phyloP scores from a whole-genome alignment of 2,329 filamentous ascomycete species.

The Aschersonia sp. region DNA sequence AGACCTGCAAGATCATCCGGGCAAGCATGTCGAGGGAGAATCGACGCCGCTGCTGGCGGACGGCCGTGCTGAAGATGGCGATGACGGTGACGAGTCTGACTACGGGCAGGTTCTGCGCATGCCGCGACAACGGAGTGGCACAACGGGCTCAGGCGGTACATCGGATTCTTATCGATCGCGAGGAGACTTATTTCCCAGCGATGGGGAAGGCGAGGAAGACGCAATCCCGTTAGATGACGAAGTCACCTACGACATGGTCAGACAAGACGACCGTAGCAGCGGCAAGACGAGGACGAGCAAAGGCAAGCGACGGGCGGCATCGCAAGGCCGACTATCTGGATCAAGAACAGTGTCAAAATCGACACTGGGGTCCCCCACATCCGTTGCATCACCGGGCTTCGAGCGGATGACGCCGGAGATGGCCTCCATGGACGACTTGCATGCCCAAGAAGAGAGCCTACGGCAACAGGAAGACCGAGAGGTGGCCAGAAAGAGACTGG shows the following conservation, averaged over 20 bases:
- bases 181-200: slow-evolving; percentile 82
- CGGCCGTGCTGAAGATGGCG: slow-evolving; percentile 12
- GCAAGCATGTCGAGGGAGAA: slow-evolving; percentile 38
- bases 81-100: slow-evolving; percentile 15
- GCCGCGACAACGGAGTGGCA: slow-evolving; percentile 53
- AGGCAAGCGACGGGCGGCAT: slow-evolving; percentile 33
- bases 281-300: slow-evolving; percentile 39
- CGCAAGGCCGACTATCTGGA: slow-evolving; percentile 11
- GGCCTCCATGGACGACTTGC: slow-evolving; percentile 35
- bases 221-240: slow-evolving; percentile 88
- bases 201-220: slow-evolving; percentile 75
- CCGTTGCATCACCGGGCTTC: slow-evolving; percentile 16
- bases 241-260: slow-evolving; percentile 70
- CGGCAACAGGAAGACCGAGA: slow-evolving; percentile 37
- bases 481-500: slow-evolving; percentile 35
- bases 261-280: slow-evolving; percentile 62
- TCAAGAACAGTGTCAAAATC: slow-evolving; percentile 43
- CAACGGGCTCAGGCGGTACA: slow-evolving; percentile 65
- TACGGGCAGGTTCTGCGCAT: slow-evolving; percentile 13
- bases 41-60: slow-evolving; percentile 51
- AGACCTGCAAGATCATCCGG: slow-evolving; percentile 77
- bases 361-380: slow-evolving; percentile 33
- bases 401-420: slow-evolving; percentile 18
- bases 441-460: slow-evolving; percentile 35
- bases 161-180: slow-evolving; percentile 76